Percentiles rank a stretch among this genome's conserved stretches.
Conservation (phyloP, 2,329 filamentous ascomycete species). For the Aspergillus spinulosporus region DNA sequence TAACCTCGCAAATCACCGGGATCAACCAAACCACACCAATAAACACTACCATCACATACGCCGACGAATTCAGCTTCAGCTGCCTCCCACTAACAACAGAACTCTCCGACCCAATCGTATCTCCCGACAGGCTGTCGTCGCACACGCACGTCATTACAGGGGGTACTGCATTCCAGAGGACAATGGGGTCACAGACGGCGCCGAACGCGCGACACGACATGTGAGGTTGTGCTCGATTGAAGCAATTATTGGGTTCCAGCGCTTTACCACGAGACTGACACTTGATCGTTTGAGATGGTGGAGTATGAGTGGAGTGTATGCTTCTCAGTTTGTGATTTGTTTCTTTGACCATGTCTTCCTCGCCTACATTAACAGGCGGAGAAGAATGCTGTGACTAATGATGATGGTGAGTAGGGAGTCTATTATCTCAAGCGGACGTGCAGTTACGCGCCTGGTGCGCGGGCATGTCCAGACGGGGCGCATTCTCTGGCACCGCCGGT, state of each 20-base stretch:
- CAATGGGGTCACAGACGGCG: conserved; percentile 61
- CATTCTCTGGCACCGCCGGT: conserved; percentile 23
- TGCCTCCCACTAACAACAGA: conserved; percentile 33
- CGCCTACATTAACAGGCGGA: not conserved
- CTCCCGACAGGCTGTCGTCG: conserved; percentile 56
- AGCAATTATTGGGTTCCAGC: conserved; percentile 77
- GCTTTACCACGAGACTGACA: conserved; percentile 58
- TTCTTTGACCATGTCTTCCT: not conserved
- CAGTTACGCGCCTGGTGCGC: conserved; percentile 18
- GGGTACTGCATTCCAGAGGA: conserved; percentile 66
- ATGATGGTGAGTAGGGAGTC: conserved; percentile 14
- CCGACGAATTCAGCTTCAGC: conserved; percentile 25
- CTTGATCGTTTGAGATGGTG: conserved; percentile 22
- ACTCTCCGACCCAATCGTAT: conserved; percentile 64
- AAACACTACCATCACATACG: not conserved
- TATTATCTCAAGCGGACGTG: conserved; percentile 27
- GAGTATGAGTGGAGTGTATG: conserved; percentile 22
- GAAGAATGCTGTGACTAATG: not conserved
- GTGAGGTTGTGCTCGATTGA: conserved; percentile 66
- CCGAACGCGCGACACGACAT: conserved; percentile 49
- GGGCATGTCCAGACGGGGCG: conserved; percentile 12
- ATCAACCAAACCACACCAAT: not conserved
- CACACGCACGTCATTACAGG: conserved; percentile 73
- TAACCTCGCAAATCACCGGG: not conserved
- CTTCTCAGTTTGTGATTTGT: not conserved